Evolutionary conservation across 2,329 filamentous ascomycete genomes (phyloP), one percentile per base, ranked within the genome.

Genomic region (Aureobasidium sp.): DNA sequence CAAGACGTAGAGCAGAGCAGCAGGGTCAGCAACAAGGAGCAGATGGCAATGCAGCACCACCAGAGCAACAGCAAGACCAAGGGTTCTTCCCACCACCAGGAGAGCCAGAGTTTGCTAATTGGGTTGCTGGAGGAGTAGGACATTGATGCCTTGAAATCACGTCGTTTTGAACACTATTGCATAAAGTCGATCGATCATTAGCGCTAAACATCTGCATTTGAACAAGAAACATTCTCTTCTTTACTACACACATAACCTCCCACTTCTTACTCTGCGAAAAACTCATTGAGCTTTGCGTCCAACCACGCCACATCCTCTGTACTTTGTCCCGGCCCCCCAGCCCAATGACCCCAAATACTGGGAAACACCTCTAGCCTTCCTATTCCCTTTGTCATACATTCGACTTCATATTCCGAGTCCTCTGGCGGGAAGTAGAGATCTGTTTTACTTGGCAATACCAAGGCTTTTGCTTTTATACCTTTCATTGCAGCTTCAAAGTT

Each of bases 391-490:
- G 73, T 77, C 85, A 87, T 87, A 63, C 80, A 82, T 52, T 71
- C 71, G 27, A 92, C 86, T 69, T 94, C 90, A 62, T 87, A 85
- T 68, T 88, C 83, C 0, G 87, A 91, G 66, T 92, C 90, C 68
- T 92, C 89, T 0, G 88, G 88, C 78, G 89, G 87, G 66, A 94
- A 93, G 70, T 93, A 93, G 5, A 93, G 78, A 70, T 93, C 90
- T 0, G 88, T 92, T 70, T 88, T 84, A 26, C 79, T 76, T 0
- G 90, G 89, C 15, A 92, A 72, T 3, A 93, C 86, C 46, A 93
- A 74, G 0, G 83, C 85, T 68, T 85, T 89, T 1, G 88, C 86
- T 71, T 87, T 88, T 72, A 93, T 91, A 2, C 78, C 81, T 51
- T 79, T 77, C 83, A 93, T 81, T 0, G 87, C 85, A 1, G 70